Percentiles rank a stretch among this genome's conserved stretches.
These are phyloP conservation scores for Chaetothyriales sp. DNA, from an alignment of 2,329 filamentous ascomycete genomes.

Conservation along the genomic window DNA sequence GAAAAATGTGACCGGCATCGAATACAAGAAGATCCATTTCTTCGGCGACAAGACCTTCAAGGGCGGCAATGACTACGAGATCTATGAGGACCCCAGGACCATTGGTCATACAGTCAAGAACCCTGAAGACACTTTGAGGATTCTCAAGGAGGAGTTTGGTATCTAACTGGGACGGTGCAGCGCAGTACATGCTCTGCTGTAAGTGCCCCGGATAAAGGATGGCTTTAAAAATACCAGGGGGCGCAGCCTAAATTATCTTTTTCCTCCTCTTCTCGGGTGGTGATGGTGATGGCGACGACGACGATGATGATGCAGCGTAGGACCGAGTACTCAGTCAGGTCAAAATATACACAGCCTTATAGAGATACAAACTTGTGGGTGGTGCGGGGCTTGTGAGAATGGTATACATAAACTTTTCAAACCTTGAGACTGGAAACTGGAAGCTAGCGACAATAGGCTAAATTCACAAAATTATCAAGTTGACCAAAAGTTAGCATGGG, in stretches of 20 bases:
- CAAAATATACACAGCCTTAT: too few relatives aligned
- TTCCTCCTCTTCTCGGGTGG: not conserved
- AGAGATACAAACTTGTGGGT: too few relatives aligned
- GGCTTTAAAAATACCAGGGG: not conserved
- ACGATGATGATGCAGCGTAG: too few relatives aligned
- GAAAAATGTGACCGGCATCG: conserved; percentile 44
- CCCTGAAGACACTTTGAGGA: conserved; percentile 66
- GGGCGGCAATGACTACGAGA: conserved; percentile 93
- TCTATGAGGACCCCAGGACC: conserved; percentile 67
- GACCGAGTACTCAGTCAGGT: too few relatives aligned
- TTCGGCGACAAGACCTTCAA: conserved; percentile 90
- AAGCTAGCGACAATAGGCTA: too few relatives aligned
- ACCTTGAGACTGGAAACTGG: too few relatives aligned
- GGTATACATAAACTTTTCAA: too few relatives aligned
- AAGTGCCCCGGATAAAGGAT: not conserved
- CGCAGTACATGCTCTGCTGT: too few relatives aligned
- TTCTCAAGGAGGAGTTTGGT: conserved; percentile 65
- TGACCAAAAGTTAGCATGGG: too few relatives aligned
- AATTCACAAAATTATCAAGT: too few relatives aligned
- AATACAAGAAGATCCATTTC: conserved; percentile 86
- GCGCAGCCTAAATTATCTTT: not conserved
- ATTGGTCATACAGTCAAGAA: conserved; percentile 69
- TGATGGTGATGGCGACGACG: too few relatives aligned
- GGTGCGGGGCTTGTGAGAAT: too few relatives aligned
- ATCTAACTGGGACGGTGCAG: conserved; percentile 3